Base-by-base conservation (phyloP, 352 stramenopile genomes). In the Phytopythium chamaehyphon region DNA sequence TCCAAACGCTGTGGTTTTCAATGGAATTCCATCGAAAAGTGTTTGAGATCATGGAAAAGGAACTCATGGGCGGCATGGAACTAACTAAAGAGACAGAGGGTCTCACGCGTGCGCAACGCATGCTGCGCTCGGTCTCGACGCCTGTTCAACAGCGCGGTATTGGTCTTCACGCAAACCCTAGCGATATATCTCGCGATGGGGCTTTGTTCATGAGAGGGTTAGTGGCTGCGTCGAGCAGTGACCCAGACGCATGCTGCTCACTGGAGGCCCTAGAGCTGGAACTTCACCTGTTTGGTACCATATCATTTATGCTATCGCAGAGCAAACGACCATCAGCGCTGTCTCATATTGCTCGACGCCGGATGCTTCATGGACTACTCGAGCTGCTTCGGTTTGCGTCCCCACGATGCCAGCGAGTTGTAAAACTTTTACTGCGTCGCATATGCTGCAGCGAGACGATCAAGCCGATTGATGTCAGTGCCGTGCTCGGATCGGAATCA, bases 1-100 rank as follows among this genome's bases (percentile, higher is more conserved):
- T 90, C 3, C 83, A 93, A 51, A 90, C 69, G 15, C 71, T 95
- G 19, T 95, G 85, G 85, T 95, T 95, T 36, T 90, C 83, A 8
- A 88, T 79, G 57, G 85, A 95, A 50, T 76, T 95, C 12, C 77
- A 95, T 36, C 69, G 85, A 39, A 95, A 95, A 55, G 75, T 92
- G 10, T 93, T 93, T 54, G 85, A 93, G 53, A 64, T 88, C 19
- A 76, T 95, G 38, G 85, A 95, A 38, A 86, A 82, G 40, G 85
- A 95, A 40, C 57, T 95, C 3, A 61, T 79, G 19, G 73, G 76
- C 54, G 82, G 73, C 11, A 88, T 85, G 31, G 67, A 76, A 16
- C 61, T 92, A 19, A 82, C 81, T 14, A 73, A 91, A 57, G 72
- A 85, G 40, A 66, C 83, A 1, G 85, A 95, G 48, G 80, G 82